phyloP scores from a whole-genome alignment of 2,329 filamentous ascomycete species.

The Magnaporthiopsis rhizophila region DNA sequence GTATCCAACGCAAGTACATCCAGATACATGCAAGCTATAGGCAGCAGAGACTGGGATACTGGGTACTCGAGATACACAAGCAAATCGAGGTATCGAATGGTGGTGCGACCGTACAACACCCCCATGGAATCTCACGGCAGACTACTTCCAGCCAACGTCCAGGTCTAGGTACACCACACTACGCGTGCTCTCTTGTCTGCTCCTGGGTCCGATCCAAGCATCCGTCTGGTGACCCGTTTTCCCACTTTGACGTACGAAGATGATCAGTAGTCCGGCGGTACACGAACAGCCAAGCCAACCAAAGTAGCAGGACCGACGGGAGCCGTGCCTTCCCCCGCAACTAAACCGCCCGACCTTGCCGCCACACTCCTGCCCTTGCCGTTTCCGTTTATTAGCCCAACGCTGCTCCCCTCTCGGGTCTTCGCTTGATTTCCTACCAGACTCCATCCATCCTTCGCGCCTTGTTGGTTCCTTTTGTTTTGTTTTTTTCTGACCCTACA shows the following conservation, averaged over 20 bases:
- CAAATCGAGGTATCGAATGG: background rate
- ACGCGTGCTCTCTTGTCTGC: background rate
- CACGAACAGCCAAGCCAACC: background rate
- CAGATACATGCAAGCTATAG: too few relatives aligned
- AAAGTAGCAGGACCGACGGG: background rate
- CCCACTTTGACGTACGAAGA: background rate
- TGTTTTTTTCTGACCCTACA: background rate
- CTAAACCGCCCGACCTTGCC: background rate
- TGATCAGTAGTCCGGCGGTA: background rate
- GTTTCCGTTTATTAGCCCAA: background rate
- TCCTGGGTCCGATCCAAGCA: background rate
- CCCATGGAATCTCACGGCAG: background rate
- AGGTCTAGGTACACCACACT: too few relatives aligned
- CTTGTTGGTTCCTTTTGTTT: background rate
- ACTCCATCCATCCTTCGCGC: background rate
- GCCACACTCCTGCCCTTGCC: background rate
- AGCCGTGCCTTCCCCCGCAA: background rate
- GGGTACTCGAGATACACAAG: background rate
- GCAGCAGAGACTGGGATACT: too few relatives aligned
- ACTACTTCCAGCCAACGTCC: background rate
- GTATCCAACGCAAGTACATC: too few relatives aligned
- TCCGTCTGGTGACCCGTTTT: background rate
- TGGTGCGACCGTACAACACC: background rate
- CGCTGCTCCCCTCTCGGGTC: too few relatives aligned
- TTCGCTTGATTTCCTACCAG: background rate